Evolutionary conservation across 2,329 filamentous ascomycete genomes (phyloP), one percentile per base, ranked within the genome.

Genomic region (Tricladium varicosporioides): DNA sequence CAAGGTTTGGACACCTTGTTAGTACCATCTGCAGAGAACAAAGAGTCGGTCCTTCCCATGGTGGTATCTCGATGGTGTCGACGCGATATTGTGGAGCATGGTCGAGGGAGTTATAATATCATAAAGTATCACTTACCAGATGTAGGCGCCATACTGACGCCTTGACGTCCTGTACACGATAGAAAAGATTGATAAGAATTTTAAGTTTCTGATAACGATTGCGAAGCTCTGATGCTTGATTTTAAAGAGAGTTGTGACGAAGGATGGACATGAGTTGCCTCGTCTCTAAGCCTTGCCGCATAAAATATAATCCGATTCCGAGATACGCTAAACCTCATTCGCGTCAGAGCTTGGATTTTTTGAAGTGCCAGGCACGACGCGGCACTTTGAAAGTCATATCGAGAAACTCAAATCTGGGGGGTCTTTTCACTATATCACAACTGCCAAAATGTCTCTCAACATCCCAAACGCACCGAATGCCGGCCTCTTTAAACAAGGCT

Each of bases 401-500:
- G 22, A 44, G 44, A 18, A 33, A 49, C 13, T 18, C 31, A 54
- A 48, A 53, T 36, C 58, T 51, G 46, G 59, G 33, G 45, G 52
- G 5, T 32, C 43, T 33, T 13, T 44, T 27, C 22, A 27, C 19
- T 16, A 8, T 46, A 18, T 51, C 19, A 43, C 42, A 49, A 55
- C 55, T 32, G 32, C 47, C 62, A 69, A 59, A 47, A 97, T 99
- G 94, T 99, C 94, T 77, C 86, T 99, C 73, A 91, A 92, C 73
- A 95, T 99, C 73, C 94, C 94, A 63, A 91, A 86, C 75, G 93
- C 94, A 69, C 94, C 94, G 62, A 96, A 97, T 75, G 83, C 89
- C 71, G 89, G 89, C 74, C 84, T 97, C 43, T 97, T 99, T 83
- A 97, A 97, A 81, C 82, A 87, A 69, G 93, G 93, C 70, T 99